These are phyloP conservation scores for Stereocaulon alpinum DNA, from an alignment of 495 filamentous ascomycete species.

Conservation along the genomic window DNA sequence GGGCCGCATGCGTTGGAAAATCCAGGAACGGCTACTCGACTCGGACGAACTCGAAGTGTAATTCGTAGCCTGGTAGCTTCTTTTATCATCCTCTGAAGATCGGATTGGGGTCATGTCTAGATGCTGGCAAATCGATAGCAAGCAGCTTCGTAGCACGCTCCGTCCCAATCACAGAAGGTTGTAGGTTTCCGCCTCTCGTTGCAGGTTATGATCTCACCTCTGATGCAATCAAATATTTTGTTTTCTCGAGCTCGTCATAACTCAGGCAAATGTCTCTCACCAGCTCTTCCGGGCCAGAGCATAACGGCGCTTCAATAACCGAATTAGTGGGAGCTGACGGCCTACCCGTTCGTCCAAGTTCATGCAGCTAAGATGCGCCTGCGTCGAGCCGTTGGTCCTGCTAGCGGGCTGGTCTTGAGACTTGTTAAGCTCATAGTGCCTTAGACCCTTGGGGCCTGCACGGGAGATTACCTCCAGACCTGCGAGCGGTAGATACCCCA, in stretches of 20 bases:
- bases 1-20: constrained; percentile 37
- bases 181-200: background rate
- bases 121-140: background rate
- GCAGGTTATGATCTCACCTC: background rate
- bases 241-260: background rate
- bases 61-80: constrained; percentile 5
- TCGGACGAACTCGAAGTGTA: constrained; percentile 16
- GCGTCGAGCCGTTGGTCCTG: constrained; percentile 11
- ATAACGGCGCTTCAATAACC: constrained; percentile 10
- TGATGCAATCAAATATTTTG: background rate
- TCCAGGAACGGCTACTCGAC: constrained; percentile 27
- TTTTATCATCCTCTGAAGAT: constrained; percentile 5
- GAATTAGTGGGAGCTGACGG: constrained; percentile 8
- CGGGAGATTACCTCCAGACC: background rate
- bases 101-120: background rate
- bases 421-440: background rate
- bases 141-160: background rate
- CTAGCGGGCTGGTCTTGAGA: constrained; percentile 7
- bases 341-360: constrained; percentile 5
- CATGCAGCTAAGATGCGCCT: constrained; percentile 12
- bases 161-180: constrained; percentile 4
- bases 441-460: background rate
- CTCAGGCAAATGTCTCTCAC: background rate
- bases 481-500: background rate
- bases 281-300: constrained; percentile 5